Base-by-base conservation (phyloP, 441 rosid genomes). In the Raphanus hybrid region DNA sequence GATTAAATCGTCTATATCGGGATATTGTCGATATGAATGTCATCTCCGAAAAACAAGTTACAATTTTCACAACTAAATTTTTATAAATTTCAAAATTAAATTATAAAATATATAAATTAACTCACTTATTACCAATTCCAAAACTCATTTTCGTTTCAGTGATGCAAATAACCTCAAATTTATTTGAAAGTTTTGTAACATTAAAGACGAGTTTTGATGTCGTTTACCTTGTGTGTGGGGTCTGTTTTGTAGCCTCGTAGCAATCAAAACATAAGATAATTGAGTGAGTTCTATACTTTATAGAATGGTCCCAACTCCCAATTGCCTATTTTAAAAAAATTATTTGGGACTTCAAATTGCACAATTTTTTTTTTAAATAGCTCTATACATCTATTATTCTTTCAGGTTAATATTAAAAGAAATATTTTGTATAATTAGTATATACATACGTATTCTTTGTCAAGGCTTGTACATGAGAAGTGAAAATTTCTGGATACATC, bases 181-280 rank as follows among this genome's bases (percentile, higher is more conserved):
- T 7, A 34, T n/a, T 64, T 16, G 15, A 32, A 34, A 32, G 66
- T 62, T 34, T 63, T 12, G 3, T 14, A 15, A 15, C 4, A 8
- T 35, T 18, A 9, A 15, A 64, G 7, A 54, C 50, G 14, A 37
- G 5, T 41, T 65, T 65, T 65, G 55, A 20, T 41, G 54, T 41
- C 35, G 32, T 41, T 41, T 20, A 11, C 6, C 69, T 65, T 10
- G 35, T n/a, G 39, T 48, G 61, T 43, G 68, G 68, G 62, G 54
- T 68, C 64, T 61, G 18, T 60, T 39, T 45, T 26, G 26, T 59
- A 75, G 73, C 52, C 59, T 74, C 34, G 66, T 74, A 74, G 71
- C 77, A 27, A 43, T 67, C 52, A 59, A 43, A 32, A 45, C 67
- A 75, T 58, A 14, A 23, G 65, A 41, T 16, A 52, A 52, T 11